Base-by-base conservation (phyloP, 2,329 filamentous ascomycete genomes). In the Whalleya microplaca region DNA sequence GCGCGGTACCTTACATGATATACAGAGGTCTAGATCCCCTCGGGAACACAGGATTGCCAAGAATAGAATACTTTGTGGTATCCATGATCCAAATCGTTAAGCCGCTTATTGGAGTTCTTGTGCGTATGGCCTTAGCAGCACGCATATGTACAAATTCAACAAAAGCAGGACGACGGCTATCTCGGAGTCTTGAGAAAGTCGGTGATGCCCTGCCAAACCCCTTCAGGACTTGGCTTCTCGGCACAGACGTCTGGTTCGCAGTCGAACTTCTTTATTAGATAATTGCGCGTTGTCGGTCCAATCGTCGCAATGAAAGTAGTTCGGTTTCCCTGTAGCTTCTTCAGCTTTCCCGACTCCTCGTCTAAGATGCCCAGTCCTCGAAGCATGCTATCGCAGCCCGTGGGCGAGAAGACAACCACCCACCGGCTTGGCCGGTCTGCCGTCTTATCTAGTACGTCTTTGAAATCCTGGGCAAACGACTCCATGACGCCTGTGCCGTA, bases 401-500 rank as follows among this genome's bases (percentile, higher is more conserved):
- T 86, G 0, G 87, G 86, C 3, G 86, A 89, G 65, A 90, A 90
- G 6, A 95, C 87, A 1, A 93, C 88, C 0, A 91, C 80, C 91
- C 91, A 95, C 64, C 88, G 83, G 46, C 65, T 65, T 3, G 67
- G 55, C 2, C 70, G 67, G 27, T 69, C 65, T 5, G 69, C 62
- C 2, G 84, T 84, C 40, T 75, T 71, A 1, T 72, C 65, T 29
- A 92, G 74, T 1, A 79, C 70, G 0, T 66, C 64, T 1, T 71
- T 73, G 61, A 97, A 92, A 63, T 92, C 83, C 0, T 76, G 70
- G 32, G 85, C 82, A 72, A 99, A 98, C 1, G 86, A 87, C 44
- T 84, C 82, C 87, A 92, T 91, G 55, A 94, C 89, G 0, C 85
- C 86, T 0, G 94, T 97, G 56, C 91, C 89, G 70, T 99, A 99